These are phyloP conservation scores for Pelargonium nanum DNA, from an alignment of 345 rosid genomes.

Conservation along the genomic window DNA sequence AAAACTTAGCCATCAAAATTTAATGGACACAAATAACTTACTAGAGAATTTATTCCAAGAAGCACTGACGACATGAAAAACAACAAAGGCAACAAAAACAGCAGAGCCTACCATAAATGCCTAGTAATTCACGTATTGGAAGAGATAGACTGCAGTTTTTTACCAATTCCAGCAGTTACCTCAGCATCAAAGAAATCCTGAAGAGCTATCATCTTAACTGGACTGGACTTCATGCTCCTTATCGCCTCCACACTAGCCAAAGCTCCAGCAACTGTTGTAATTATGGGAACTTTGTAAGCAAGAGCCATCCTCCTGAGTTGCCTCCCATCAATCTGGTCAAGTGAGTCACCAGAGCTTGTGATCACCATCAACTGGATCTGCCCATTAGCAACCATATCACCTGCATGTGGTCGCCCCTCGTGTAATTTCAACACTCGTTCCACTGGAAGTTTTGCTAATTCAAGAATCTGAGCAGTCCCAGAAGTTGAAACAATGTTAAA, in stretches of 20 bases:
- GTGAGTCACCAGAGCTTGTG: conserved; percentile 76
- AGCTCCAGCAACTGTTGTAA: conserved; percentile 89
- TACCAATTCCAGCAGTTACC: conserved; percentile 11
- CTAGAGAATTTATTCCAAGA: neutral
- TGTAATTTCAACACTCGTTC: conserved; percentile 87
- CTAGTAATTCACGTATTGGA: conserved; percentile 23
- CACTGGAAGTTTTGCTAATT: conserved; percentile 56
- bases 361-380: conserved; percentile 85
- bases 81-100: neutral
- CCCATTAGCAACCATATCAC: conserved; percentile 90
- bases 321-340: conserved; percentile 81
- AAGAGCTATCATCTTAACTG: conserved; percentile 61
- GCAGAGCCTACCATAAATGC: neutral
- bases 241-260: conserved; percentile 84
- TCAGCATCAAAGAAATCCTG: conserved; percentile 70
- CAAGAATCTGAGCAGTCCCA: conserved; percentile 83
- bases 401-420: conserved; percentile 91
- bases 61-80: neutral
- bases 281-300: conserved; percentile 81
- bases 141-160: conserved; percentile 36
- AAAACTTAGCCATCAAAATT: neutral
- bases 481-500: conserved; percentile 75
- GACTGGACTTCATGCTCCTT: conserved; percentile 55
- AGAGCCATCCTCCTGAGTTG: conserved; percentile 88
- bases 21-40: neutral